Evolutionary conservation across 164 flowering plant species (phyloP).

Genomic region (Echeveria elegans): DNA sequence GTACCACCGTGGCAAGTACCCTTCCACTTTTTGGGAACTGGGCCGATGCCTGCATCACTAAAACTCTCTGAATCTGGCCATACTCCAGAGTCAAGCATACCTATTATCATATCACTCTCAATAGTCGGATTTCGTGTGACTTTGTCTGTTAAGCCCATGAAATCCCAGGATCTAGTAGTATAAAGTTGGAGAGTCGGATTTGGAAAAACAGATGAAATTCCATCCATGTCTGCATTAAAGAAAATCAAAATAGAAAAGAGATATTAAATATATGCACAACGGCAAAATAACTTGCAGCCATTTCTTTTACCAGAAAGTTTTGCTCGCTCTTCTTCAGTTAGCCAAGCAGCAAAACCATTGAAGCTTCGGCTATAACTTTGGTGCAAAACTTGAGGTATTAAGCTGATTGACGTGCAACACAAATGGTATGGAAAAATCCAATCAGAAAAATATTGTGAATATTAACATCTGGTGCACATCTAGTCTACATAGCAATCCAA

Average conservation of each 20-base stretch:
- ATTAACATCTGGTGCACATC: not conserved
- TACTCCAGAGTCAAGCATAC: slow-evolving; percentile 21
- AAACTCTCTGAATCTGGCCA: slow-evolving; percentile 25
- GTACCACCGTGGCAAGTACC: slow-evolving; percentile 19
- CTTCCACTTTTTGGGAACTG: slow-evolving; percentile 27
- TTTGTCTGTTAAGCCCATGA: slow-evolving; percentile 19
- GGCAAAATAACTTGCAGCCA: no score
- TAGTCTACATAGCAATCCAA: not conserved
- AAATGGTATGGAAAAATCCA: no score
- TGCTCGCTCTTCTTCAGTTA: slow-evolving; percentile 14
- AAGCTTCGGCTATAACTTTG: slow-evolving; percentile 22
- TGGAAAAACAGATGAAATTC: slow-evolving; percentile 30
- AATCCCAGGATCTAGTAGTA: slow-evolving; percentile 46
- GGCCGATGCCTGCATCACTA: slow-evolving; percentile 23
- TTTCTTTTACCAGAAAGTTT: no score
- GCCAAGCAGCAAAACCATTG: slow-evolving; percentile 26
- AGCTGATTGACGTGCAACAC: no score
- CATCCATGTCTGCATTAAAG: slow-evolving; percentile 20
- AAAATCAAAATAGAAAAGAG: not conserved
- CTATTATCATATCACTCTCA: slow-evolving; percentile 27
- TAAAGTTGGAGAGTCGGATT: slow-evolving; percentile 14
- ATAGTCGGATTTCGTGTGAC: not conserved
- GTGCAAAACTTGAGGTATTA: not conserved
- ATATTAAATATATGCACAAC: no score
- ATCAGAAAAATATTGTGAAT: not conserved